Base-by-base conservation (phyloP, 2,329 filamentous ascomycete genomes). In the Parascedosporium putredinis region DNA sequence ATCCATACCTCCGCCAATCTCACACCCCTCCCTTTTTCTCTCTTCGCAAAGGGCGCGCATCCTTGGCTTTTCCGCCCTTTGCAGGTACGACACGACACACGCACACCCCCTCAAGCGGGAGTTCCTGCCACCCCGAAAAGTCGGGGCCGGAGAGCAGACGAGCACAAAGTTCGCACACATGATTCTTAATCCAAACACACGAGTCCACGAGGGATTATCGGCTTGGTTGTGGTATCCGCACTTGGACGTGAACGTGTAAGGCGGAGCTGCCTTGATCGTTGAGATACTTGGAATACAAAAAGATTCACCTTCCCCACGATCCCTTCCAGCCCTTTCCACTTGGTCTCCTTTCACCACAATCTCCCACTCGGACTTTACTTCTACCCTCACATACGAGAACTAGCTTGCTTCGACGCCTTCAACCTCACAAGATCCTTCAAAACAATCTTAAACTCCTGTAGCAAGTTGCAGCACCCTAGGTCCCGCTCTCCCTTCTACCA, bases 141-240 rank as follows among this genome's bases (percentile, higher is more conserved):
- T 42, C 38, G 38, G 38, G 38, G 16, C 38, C 38, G 38, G 20
- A 16, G 20, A 16, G 25, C 27, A 31, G 44, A 31, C 16, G 43
- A 46, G 25, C 44, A 33, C 24, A 46, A 46, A 46, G 44, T 31
- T 45, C 42, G 24, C 27, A 46, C 44, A 46, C 44, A 46, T 46
- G 44, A 46, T 46, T 46, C 31, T n/a, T 27, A 46, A 46, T 46
- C 18, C 44, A 27, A 33, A 46, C 24, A 45, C 43, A 45, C 43
- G 25, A 46, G 44, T 46, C 44, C 44, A 46, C 44, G 44, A 46
- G 44, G 44, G 25, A 46, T 46, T 46, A 31, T 46, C 14, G 31
- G n/a, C 40, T 12, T 29, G n/a, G 14, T 45, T 25, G 23, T 45
- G 16, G 42, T 29, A 45, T 22, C 45, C 45, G 45, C 31, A 12